A percentile compares a stretch with the other conserved stretches of the same genome.
Conservation (phyloP, 305 asterid species). For the Fraxinus dipetala region DNA sequence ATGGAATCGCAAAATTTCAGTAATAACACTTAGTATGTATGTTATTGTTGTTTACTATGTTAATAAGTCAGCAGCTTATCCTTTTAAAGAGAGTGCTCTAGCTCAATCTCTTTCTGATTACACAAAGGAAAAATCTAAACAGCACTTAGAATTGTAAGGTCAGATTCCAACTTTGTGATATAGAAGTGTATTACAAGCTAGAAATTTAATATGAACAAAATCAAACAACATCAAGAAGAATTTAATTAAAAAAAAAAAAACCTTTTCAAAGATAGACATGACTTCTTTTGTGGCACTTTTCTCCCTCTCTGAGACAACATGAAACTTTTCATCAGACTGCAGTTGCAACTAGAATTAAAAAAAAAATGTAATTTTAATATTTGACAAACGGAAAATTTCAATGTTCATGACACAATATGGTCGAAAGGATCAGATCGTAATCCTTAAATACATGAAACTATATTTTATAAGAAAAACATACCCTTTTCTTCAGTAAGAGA, state of each 20-base stretch:
- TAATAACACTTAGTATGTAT: background rate
- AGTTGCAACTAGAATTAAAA: background rate
- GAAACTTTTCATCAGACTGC: constrained; percentile 4
- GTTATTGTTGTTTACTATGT: background rate
- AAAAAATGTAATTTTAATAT: background rate
- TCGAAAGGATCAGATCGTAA: background rate
- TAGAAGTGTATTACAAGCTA: background rate
- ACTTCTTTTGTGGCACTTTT: constrained; percentile 58
- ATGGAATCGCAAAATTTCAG: background rate
- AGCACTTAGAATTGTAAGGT: background rate
- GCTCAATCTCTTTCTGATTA: background rate
- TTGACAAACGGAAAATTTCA: background rate
- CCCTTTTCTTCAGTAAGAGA: background rate
- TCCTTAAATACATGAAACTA: background rate
- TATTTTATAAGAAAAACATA: background rate
- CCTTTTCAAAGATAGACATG: constrained; percentile 40
- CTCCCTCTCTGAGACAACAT: constrained; percentile 40
- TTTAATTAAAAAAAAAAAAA: background rate
- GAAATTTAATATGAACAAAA: background rate
- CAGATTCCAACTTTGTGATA: background rate
- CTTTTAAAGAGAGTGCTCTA: background rate
- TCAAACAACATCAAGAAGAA: constrained; percentile 3
- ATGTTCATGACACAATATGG: background rate
- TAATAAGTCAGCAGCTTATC: background rate
- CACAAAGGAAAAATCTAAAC: background rate